Evolutionary conservation across 495 filamentous ascomycete genomes (phyloP), one percentile per base, ranked within the genome.

Genomic region (Astrothelium macrocarpum): DNA sequence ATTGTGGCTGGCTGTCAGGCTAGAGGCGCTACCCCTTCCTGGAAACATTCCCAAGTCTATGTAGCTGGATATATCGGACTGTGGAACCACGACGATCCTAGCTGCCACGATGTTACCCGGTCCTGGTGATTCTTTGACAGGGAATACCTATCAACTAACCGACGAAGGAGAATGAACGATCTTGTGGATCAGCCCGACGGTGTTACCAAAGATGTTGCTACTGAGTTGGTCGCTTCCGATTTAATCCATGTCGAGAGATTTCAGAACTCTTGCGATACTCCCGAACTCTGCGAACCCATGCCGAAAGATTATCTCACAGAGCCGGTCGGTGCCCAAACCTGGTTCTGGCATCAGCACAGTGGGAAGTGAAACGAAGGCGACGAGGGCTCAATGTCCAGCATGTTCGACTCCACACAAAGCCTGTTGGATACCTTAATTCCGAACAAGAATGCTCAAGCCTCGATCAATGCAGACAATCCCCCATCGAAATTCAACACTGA

Each of bases 311-410:
- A 56, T 23, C n/a, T 31, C 20, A 63, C 46, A 10, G n/a, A 0
- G 23, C 45, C 25, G 34, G 36, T 56, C 20, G 49, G 49, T 28
- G 49, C 49, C 1, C 46, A 63, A n/a, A 63, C 46, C n/a, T 63
- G 62, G 62, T 63, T 63, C 25, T 63, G 62, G 62, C 49, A 56
- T 20, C 49, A 56, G 36, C 46, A n/a, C 29, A 56, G 23, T 59
- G 9, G n/a, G 9, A 14, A 36, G 26, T 32, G n/a, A 16, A 2
- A 58, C 4, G 46, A 32, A 9, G 62, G 46, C 7, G 42, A 36
- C 31, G 62, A 63, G 16, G 62, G 46, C 14, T 28, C 62, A 16
- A 49, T 16, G 5, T 18, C 25, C 49, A 2, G 32, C 56, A 4
- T 20, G 16, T 12, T 5, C 16, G 29, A 56, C 29, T 3, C 32